Evolutionary conservation across 768 basidiomycete species (phyloP), one percentile per base, ranked within the genome.

Genomic region (Rhizopogon roseolus): DNA sequence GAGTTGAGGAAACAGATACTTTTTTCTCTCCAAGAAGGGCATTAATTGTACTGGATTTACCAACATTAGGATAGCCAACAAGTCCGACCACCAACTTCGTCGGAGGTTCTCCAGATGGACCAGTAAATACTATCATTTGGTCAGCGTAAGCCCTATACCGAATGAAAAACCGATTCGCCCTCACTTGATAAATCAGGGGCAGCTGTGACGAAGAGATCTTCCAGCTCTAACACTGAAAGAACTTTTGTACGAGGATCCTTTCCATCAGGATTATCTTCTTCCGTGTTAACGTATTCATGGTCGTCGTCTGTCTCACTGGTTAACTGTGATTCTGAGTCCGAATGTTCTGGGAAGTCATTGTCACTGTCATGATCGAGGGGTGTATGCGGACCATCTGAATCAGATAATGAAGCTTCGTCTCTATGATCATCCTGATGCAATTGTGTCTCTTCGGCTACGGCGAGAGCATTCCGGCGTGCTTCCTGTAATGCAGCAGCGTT

Each of bases 21-120:
- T 91, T 93, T 75, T 97, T 96, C 67, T 93, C 89, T 37, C 96
- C 97, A 5, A 99, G 78, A 6, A 99, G 79, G 6, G 96, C 90
- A 67, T 99, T 99, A 64, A 99, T 95, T 5, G 97, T 94, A 56
- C 93, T 95, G 0, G 96, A 98, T 71, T 99, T 99, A 14, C 97
- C 97, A 22, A 98, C 96, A 64, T 99, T 99, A 0, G 97, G 97
- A 66, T 99, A 98, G 28, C 97, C 97, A 40, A 99, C 97, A 13
- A 99, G 82, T 32, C 93, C 93, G 38, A 97, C 84, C 5, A 85
- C 82, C 3, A 92, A 76, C 65, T 82, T 92, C 25, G 74, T 67
- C 1, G 86, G 82, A 8, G 74, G 66, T 44, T 81, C 74, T n/a
- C 85, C 81, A 16, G 74, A 75, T 0, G 77, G 63, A 55, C 83